These are phyloP conservation scores for Microdochium paspali DNA, from an alignment of 2,329 filamentous ascomycete genomes.

Conservation along the genomic window DNA sequence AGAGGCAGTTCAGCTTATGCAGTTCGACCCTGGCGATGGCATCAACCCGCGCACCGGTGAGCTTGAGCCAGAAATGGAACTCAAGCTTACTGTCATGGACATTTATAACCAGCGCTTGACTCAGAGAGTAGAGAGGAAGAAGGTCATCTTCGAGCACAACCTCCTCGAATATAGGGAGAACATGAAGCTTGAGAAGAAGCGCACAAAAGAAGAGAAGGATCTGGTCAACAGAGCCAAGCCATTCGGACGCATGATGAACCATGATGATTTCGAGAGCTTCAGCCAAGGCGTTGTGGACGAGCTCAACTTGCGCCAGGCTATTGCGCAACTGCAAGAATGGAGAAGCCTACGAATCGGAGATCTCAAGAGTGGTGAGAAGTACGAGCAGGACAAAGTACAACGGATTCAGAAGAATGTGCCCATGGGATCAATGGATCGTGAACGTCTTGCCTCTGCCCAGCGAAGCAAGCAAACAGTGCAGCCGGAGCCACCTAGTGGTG, in stretches of 20 bases:
- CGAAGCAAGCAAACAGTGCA: constrained; percentile 57
- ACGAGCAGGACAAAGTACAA: constrained; percentile 76
- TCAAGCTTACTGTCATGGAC: constrained; percentile 97
- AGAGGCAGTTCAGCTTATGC: constrained; percentile 96
- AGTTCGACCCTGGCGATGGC: constrained; percentile 93
- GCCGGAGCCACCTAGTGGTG: constrained; percentile 64
- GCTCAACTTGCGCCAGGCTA: constrained; percentile 82
- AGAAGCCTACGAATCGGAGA: constrained; percentile 75
- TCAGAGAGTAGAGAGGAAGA: constrained; percentile 86
- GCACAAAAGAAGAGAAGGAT: constrained; percentile 90
- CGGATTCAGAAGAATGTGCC: constrained; percentile 62
- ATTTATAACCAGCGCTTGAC: constrained; percentile 93
- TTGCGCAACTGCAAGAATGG: constrained; percentile 90
- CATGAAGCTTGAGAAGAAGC: constrained; percentile 80
- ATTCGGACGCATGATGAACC: constrained; percentile 94
- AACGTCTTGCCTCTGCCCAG: constrained; percentile 61
- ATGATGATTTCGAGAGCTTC: constrained; percentile 78
- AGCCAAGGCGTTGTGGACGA: constrained; percentile 82
- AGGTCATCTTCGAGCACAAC: constrained; percentile 92
- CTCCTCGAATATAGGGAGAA: constrained; percentile 92
- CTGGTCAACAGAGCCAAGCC: constrained; percentile 89
- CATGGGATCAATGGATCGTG: constrained; percentile 77
- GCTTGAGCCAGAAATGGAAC: constrained; percentile 88
- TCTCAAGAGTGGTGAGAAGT: constrained; percentile 80
- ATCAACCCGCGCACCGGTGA: constrained; percentile 76